Evolutionary conservation across 257 asterid species (phyloP), one percentile per base, ranked within the genome.

Genomic region (Voacanga thouarsii): DNA sequence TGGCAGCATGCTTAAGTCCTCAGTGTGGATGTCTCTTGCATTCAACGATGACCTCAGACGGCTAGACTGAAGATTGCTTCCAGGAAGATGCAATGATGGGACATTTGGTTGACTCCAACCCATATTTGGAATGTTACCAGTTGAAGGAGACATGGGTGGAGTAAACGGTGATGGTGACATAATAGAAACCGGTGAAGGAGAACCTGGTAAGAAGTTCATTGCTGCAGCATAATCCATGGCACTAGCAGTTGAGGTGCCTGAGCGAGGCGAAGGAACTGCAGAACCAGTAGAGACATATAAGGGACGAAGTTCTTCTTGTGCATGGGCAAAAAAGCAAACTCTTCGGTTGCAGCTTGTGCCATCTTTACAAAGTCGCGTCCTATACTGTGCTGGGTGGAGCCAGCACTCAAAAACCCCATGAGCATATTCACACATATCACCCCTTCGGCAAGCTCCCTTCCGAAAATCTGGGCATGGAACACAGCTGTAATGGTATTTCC

Each of bases 331-430:
- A 85, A 94, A 94, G 79, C 98, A 94, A 78, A 94, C 97, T 77
- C 97, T 83, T 71, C 97, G 74, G 57, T 86, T 87, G 81, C 97
- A 92, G 71, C 84, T 80, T 1, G 86, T 82, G 33, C 98, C 97
- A 59, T 92, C 97, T 82, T 94, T 94, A 89, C 98, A 94, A 5
- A 94, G 82, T 6, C 96, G 89, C 1, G 98, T 94, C 79, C 96
- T 78, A 67, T 94, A 94, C 41, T 92, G 96, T 14, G 96, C 94
- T 2, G 97, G 97, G 77, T 94, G 98, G 30, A 94, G 97, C 98
- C 97, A 94, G 84, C 92, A 88, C 85, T 94, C 97, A 8, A 92
- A 92, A 50, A 92, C 97, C 33, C 98, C 98, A 1, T 93, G 98
- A 71, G 98, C 95, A 65, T 92, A 94, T 71, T 92, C 97, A 50